Conservation (phyloP, 1,284 basidiomycete species). For the Trichosporon coremiiforme region DNA sequence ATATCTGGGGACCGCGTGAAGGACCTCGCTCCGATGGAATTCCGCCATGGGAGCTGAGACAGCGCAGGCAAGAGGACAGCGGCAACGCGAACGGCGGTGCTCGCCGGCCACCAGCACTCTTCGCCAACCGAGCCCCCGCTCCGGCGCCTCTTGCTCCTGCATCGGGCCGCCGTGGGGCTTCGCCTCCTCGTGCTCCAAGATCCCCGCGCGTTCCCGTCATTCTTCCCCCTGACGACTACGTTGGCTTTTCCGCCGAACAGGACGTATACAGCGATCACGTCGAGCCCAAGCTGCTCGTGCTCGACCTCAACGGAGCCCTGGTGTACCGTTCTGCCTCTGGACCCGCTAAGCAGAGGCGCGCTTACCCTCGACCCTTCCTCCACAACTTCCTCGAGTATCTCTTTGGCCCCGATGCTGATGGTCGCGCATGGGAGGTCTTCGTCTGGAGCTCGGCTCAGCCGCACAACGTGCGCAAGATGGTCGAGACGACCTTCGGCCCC, state of each 20-base stretch:
- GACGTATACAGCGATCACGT: conserved; percentile 9
- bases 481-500: conserved; percentile 45
- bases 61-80: background rate
- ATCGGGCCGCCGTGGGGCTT: background rate
- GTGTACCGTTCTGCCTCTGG: conserved; percentile 41
- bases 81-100: background rate
- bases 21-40: background rate
- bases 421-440: conserved; percentile 48
- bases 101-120: background rate
- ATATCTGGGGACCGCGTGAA: conserved; percentile 7
- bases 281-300: conserved; percentile 47
- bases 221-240: conserved; percentile 15
- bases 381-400: conserved; percentile 51
- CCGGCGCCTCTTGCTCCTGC: background rate
- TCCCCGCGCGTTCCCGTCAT: conserved; percentile 6
- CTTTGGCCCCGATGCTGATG: conserved; percentile 39
- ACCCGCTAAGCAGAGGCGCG: conserved; percentile 22
- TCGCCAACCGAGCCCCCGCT: background rate
- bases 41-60: conserved; percentile 1
- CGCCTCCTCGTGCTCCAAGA: background rate
- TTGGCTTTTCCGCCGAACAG: conserved; percentile 22
- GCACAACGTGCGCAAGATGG: conserved; percentile 53
- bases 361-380: conserved; percentile 52
- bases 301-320: conserved; percentile 56
- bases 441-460: conserved; percentile 56